Base-by-base conservation (phyloP, 345 rosid species). In the Lumnitzera racemosa region DNA sequence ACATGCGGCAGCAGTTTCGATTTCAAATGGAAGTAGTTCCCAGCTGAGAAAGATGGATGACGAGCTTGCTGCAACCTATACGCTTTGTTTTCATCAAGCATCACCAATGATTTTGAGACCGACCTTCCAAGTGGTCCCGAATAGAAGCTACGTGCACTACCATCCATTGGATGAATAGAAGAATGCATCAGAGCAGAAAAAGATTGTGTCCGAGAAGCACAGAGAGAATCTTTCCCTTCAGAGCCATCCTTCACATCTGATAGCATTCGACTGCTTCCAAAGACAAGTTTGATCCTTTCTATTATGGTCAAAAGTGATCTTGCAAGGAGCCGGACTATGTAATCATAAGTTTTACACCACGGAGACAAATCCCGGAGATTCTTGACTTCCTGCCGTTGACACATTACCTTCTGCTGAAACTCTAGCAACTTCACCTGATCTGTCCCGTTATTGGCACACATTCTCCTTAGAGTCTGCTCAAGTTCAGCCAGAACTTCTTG, bases 401-500 rank as follows among this genome's bases (percentile, higher is more conserved):
- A 63, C 46, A 53, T 50, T 55, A 81, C 89, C 61, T 68, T 81
- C 81, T 76, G 81, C 71, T 65, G 87, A 76, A 73, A 72, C 64
- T 86, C 81, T 0, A 72, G 62, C 66, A 86, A 61, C 62, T 76
- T 86, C 58, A 69, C 70, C 51, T 53, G 65, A 56, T 78, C 73
- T 5, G 65, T 51, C 24, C 61, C 70, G 3, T 70, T 47, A 64
- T 78, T 83, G 53, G 74, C 70, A 23, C 64, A 64, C 83, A 78
- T 74, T 75, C 89, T 83, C 68, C 82, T 46, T 31, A 79, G 80
- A 66, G 78, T 76, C 70, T 78, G 85, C 72, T 86, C 89, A 49
- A 80, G 84, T 64, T 86, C 92, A 5, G 79, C 83, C 57, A 83
- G 70, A 58, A 81, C 87, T 53, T 83, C 89, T 61, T 79, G 63